Conservation (phyloP, 148 eudicot genomes). For the Cornus florida region DNA sequence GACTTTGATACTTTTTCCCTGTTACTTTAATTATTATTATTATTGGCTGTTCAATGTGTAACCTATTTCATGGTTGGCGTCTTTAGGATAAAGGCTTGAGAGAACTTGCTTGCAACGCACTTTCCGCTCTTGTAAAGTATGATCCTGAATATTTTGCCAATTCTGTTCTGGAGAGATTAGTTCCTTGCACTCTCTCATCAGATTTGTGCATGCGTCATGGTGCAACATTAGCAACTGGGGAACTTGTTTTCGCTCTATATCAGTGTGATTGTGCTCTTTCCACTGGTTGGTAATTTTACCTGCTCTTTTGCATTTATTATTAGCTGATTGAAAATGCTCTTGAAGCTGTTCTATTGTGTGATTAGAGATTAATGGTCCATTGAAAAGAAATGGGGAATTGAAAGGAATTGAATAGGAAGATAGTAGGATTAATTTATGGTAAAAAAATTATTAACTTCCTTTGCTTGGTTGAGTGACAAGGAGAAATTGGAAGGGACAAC, state of each 20-base stretch:
- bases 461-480: no score
- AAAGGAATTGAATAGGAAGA: no score
- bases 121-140: conserved; percentile 80
- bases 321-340: background rate
- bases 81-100: conserved; percentile 90
- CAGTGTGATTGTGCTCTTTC: conserved; percentile 58
- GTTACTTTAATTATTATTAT: background rate
- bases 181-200: conserved; percentile 85
- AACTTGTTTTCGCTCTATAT: conserved; percentile 73
- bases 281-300: conserved; percentile 46
- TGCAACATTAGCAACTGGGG: conserved; percentile 91
- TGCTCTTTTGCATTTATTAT: conserved; percentile 8
- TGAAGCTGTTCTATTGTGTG: background rate
- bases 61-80: conserved; percentile 12
- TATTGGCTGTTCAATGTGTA: conserved; percentile 2
- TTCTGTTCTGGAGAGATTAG: conserved; percentile 60
- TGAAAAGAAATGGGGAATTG: no score
- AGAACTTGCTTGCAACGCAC: conserved; percentile 90
- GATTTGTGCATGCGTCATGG: conserved; percentile 98
- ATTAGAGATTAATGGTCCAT: background rate
- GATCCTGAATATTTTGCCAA: conserved; percentile 76
- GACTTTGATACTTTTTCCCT: background rate
- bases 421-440: no score
- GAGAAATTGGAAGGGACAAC: no score
- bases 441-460: no score